Evolutionary conservation across 495 filamentous ascomycete species (phyloP).

Genomic region (Tuber umbilicatum): DNA sequence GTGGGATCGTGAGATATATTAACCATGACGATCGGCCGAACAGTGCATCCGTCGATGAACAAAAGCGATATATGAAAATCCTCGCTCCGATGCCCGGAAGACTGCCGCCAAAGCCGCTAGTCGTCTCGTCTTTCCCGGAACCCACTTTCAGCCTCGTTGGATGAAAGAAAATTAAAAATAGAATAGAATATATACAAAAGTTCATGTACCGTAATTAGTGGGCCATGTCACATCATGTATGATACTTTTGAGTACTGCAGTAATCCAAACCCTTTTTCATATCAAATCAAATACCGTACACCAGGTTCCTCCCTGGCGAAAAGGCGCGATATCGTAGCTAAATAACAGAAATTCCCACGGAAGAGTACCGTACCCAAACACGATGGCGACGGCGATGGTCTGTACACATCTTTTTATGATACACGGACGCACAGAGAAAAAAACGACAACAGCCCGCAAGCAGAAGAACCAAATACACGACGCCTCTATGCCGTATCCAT

Average conservation of each 20-base stretch:
- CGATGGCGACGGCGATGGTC: neutral
- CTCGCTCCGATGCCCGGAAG: constrained; percentile 74
- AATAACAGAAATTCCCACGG: neutral
- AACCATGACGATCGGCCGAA: constrained; percentile 48
- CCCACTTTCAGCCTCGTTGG: constrained; percentile 35
- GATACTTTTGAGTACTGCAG: neutral
- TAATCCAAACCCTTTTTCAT: neutral
- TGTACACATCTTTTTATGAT: constrained; percentile 1
- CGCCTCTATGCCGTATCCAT: neutral
- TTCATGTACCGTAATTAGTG: neutral
- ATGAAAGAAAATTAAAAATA: constrained; percentile 7
- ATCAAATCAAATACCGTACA: neutral
- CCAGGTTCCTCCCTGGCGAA: neutral
- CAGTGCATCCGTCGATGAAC: constrained; percentile 61
- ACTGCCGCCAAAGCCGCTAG: constrained; percentile 66
- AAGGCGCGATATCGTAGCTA: neutral
- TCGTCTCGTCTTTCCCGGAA: constrained; percentile 45
- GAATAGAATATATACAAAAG: neutral
- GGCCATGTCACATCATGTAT: neutral
- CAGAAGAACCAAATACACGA: neutral
- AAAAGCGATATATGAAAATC: constrained; percentile 71
- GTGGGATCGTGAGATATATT: neutral
- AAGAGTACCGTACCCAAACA: neutral
- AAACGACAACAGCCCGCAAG: neutral
- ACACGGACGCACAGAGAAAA: neutral